Evolutionary conservation across 1,284 basidiomycete species (phyloP), one percentile per base, ranked within the genome.

Genomic region (Trichosporon ovoides): DNA sequence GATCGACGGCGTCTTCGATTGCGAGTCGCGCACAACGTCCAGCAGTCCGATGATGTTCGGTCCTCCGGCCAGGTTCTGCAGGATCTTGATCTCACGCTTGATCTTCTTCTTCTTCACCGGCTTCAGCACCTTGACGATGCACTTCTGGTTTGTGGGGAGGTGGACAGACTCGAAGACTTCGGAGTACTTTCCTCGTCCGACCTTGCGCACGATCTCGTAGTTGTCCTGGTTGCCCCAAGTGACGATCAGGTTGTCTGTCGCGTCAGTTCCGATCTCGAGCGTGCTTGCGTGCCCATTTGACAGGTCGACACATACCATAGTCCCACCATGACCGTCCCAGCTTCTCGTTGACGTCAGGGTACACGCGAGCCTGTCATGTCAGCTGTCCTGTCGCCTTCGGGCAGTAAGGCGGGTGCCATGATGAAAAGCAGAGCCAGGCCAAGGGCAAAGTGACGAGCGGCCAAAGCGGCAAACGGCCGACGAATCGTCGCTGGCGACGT

Each of bases 61-160:
- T 19, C 96, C 96, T 28, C 95, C 94, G 0, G 93, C 91, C 20
- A 98, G 82, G 77, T 98, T 98, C 78, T 96, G 93, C 37, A 98
- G 79, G 68, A 98, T 97, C 82, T 98, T 98, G 79, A 98, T 97
- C 81, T 98, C 95, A 63, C 95, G 85, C 82, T 98, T 98, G 80
- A 98, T 98, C 82, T 98, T 98, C 85, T 98, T 98, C 85, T 98
- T 98, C 83, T 98, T 98, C 52, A 98, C 95, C 1, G 96, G 96
- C 79, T 98, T 98, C 65, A 98, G 82, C 52, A 98, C 94, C 78
- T 98, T 98, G 81, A 98, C 93, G 77, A 98, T 94, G 78, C 94
- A 96, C 79, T 96, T 94, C 76, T 94, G 89, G 71, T 89, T 89
- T 62, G 88, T 89, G 34, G 89, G 86, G 58, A 97, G 86, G 78